Conservation (phyloP, 768 basidiomycete species). For the Podaxis sp. region DNA sequence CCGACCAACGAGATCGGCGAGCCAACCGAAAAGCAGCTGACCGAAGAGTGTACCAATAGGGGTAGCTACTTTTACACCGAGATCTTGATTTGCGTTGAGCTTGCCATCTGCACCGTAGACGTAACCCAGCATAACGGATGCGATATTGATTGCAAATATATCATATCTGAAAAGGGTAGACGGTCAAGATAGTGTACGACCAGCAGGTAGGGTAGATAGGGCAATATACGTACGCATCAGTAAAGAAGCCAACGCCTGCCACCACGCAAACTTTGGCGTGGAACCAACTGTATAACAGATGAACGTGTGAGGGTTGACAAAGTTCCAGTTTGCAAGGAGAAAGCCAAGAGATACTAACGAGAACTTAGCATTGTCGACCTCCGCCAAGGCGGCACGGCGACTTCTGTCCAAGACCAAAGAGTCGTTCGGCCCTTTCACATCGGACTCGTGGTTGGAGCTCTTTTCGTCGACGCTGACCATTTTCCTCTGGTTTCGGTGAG, state of each 20-base stretch:
- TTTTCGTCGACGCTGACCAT: constrained; percentile 38
- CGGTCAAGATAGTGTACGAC: not conserved
- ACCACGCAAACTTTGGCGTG: constrained; percentile 73
- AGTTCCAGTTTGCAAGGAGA: not conserved
- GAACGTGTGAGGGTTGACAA: constrained; percentile 2
- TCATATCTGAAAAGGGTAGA: constrained; percentile 48
- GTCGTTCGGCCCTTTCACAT: constrained; percentile 26
- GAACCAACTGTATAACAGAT: constrained; percentile 55
- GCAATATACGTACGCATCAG: constrained; percentile 58
- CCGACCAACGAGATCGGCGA: constrained; percentile 73
- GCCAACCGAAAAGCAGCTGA: constrained; percentile 76
- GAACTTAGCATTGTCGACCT: constrained; percentile 85
- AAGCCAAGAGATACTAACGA: constrained; percentile 43
- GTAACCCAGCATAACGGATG: constrained; percentile 76
- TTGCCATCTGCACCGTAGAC: constrained; percentile 56
- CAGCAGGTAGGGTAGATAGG: not conserved
- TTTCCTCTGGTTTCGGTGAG: constrained; percentile 1
- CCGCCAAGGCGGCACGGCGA: constrained; percentile 75
- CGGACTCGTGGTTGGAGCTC: constrained; percentile 28
- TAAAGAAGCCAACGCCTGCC: constrained; percentile 87
- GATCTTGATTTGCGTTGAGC: constrained; percentile 58
- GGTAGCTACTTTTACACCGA: constrained; percentile 74
- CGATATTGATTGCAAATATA: constrained; percentile 89
- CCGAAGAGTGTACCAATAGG: constrained; percentile 74
- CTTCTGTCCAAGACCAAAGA: constrained; percentile 57